Evolutionary conservation across 164 flowering plant genomes (phyloP).

Genomic region (Piper betle): DNA sequence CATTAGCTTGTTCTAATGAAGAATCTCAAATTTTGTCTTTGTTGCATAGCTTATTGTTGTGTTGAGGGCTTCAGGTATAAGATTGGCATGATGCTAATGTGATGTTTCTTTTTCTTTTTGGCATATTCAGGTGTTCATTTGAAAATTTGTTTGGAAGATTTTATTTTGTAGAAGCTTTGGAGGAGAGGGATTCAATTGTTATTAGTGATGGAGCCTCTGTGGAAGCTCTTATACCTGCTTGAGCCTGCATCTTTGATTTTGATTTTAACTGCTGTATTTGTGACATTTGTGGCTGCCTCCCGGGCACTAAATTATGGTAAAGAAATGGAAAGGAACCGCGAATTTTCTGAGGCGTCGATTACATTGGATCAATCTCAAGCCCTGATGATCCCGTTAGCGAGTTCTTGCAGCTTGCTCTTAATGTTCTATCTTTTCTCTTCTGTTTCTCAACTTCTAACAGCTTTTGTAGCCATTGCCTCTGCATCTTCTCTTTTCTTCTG

Average conservation of each 20-base stretch:
- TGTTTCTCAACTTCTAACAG: conserved; percentile 81
- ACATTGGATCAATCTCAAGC: conserved; percentile 84
- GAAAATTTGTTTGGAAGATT: neutral
- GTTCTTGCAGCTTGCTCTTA: conserved; percentile 78
- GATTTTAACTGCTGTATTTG: conserved; percentile 67
- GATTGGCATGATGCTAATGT: neutral
- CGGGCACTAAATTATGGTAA: conserved; percentile 77
- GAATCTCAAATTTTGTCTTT: neutral
- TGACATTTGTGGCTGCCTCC: conserved; percentile 74
- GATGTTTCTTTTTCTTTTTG: too few species aligned
- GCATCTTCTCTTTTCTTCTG: conserved; percentile 79
- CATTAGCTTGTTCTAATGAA: too few species aligned
- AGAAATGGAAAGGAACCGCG: conserved; percentile 80
- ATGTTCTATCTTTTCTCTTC: conserved; percentile 92
- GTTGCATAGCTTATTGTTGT: neutral
- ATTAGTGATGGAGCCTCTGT: conserved; percentile 56
- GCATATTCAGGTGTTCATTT: neutral
- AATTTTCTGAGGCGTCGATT: conserved; percentile 71
- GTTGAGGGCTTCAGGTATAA: neutral
- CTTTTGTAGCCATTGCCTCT: conserved; percentile 72
- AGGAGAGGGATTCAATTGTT: neutral
- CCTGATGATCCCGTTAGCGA: conserved; percentile 81
- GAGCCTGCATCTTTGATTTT: conserved; percentile 79
- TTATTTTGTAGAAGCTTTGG: too few species aligned
- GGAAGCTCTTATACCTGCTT: conserved; percentile 64